A percentile compares a stretch with the other conserved stretches of the same genome.
Evolutionary conservation across 495 filamentous ascomycete genomes (phyloP).

Genomic region (Echria macrotheca): DNA sequence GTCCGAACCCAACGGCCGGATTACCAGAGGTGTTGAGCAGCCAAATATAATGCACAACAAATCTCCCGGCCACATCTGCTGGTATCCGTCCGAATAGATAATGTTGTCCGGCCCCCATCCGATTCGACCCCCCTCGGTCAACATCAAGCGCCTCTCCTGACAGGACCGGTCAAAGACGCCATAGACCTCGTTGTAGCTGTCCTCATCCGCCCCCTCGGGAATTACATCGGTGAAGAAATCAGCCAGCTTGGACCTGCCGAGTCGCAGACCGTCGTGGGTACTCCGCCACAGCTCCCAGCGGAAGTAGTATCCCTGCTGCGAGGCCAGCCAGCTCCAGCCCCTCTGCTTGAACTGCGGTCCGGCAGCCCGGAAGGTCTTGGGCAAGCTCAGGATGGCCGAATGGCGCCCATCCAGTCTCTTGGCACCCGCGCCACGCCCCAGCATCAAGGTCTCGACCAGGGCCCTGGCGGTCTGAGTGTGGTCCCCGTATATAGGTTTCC

Average conservation of each 20-base stretch:
- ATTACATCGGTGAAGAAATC: slow-evolving; percentile 13
- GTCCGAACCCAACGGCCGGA: slow-evolving; percentile 8
- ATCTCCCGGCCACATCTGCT: slow-evolving; percentile 12
- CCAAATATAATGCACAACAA: slow-evolving; percentile 21
- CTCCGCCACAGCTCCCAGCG: slow-evolving; percentile 10
- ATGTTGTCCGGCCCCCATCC: slow-evolving; percentile 20
- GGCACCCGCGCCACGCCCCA: slow-evolving; percentile 6
- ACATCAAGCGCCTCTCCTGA: slow-evolving; percentile 17
- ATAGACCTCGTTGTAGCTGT: slow-evolving; percentile 11
- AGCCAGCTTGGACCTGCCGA: slow-evolving; percentile 1
- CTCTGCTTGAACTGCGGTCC: slow-evolving; percentile 1
- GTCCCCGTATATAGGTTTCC: slow-evolving; percentile 12
- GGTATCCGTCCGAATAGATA: not conserved
- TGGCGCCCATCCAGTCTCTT: not conserved
- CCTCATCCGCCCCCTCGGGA: slow-evolving; percentile 12
- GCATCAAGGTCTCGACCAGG: slow-evolving; percentile 12
- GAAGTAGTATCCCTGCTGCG: slow-evolving; percentile 10
- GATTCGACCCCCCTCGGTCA: slow-evolving; percentile 15
- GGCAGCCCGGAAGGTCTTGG: slow-evolving; percentile 6
- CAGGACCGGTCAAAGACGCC: slow-evolving; percentile 1
- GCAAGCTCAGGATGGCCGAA: slow-evolving; percentile 4
- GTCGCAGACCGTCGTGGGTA: slow-evolving; percentile 8
- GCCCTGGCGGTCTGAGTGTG: slow-evolving; percentile 3
- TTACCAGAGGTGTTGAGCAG: slow-evolving; percentile 19
- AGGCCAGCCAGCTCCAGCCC: slow-evolving; percentile 12